A percentile compares a stretch with the other conserved stretches of the same genome.
phyloP scores from a whole-genome alignment of 129 eudicot species.

The Artemisia tridentata region DNA sequence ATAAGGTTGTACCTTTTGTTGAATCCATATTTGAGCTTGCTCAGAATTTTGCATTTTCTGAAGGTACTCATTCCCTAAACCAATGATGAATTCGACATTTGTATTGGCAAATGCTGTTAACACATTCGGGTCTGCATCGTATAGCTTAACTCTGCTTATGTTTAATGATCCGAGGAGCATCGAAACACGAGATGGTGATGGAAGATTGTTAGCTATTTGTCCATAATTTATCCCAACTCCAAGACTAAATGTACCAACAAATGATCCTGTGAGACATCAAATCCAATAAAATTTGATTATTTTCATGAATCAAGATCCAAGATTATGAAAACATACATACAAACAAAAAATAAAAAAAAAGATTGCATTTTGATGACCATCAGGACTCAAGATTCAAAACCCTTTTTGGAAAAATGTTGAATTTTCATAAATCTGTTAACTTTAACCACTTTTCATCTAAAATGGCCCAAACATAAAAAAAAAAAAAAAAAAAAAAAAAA shows the following conservation, averaged over 20 bases:
- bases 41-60: slow-evolving; percentile 54
- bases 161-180: slow-evolving; percentile 60
- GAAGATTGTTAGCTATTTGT: slow-evolving; percentile 85
- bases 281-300: slow-evolving; percentile 15
- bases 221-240: slow-evolving; percentile 96
- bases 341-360: slow-evolving; percentile 7
- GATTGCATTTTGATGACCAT: slow-evolving; percentile 8
- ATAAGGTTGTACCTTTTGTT: slow-evolving; percentile 70
- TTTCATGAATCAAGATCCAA: slow-evolving; percentile 21
- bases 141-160: slow-evolving; percentile 74
- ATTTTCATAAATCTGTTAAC: not conserved
- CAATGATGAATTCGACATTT: slow-evolving; percentile 66
- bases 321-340: not conserved
- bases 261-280: slow-evolving; percentile 38
- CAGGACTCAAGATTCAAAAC: slow-evolving; percentile 19
- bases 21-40: slow-evolving; percentile 79
- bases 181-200: slow-evolving; percentile 67
- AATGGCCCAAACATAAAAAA: too few relatives aligned
- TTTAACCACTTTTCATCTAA: not conserved
- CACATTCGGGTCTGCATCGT: slow-evolving; percentile 86
- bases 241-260: slow-evolving; percentile 33
- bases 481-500: too few relatives aligned
- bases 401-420: slow-evolving; percentile 8
- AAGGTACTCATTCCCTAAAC: slow-evolving; percentile 79
- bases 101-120: slow-evolving; percentile 67